Percentiles rank a stretch among this genome's conserved stretches.
Evolutionary conservation across 2,329 filamentous ascomycete species (phyloP).

Genomic region (Penicillium sp.): DNA sequence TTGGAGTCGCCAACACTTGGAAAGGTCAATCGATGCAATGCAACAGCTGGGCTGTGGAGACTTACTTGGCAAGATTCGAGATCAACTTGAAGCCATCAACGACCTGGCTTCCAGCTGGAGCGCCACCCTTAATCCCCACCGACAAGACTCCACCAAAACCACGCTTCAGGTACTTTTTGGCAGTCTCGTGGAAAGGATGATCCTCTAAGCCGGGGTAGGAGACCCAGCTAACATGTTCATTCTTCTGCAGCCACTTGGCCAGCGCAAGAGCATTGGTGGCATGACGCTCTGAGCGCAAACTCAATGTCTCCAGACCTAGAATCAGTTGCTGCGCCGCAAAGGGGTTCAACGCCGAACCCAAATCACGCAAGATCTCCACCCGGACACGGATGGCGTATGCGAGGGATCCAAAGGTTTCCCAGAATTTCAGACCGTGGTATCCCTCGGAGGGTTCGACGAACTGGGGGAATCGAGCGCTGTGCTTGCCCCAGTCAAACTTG

Average conservation of each 20-base stretch:
- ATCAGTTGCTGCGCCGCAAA: constrained; percentile 91
- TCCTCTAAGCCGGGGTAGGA: constrained; percentile 83
- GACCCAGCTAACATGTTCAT: constrained; percentile 83
- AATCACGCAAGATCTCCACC: constrained; percentile 83
- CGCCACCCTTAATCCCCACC: constrained; percentile 88
- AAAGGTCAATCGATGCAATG: constrained; percentile 8
- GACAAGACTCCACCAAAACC: constrained; percentile 88
- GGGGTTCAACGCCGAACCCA: constrained; percentile 76
- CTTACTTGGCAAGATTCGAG: constrained; percentile 82
- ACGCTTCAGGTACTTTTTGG: constrained; percentile 78
- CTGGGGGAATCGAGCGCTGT: constrained; percentile 81
- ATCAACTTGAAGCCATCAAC: constrained; percentile 94
- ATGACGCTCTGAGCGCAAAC: constrained; percentile 77
- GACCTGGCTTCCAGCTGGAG: constrained; percentile 72
- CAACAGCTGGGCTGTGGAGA: background rate
- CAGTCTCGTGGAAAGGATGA: constrained; percentile 71
- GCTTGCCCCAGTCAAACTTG: constrained; percentile 88
- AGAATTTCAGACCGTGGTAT: constrained; percentile 52
- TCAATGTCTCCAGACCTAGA: constrained; percentile 83
- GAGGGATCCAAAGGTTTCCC: constrained; percentile 82
- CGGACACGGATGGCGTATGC: constrained; percentile 79
- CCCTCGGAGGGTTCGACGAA: constrained; percentile 80
- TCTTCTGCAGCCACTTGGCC: constrained; percentile 75
- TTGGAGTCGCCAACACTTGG: constrained; percentile 79
- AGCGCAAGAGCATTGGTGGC: constrained; percentile 75